Evolutionary conservation across 1,284 basidiomycete genomes (phyloP).

Genomic region (Rhizoctonia solani): DNA sequence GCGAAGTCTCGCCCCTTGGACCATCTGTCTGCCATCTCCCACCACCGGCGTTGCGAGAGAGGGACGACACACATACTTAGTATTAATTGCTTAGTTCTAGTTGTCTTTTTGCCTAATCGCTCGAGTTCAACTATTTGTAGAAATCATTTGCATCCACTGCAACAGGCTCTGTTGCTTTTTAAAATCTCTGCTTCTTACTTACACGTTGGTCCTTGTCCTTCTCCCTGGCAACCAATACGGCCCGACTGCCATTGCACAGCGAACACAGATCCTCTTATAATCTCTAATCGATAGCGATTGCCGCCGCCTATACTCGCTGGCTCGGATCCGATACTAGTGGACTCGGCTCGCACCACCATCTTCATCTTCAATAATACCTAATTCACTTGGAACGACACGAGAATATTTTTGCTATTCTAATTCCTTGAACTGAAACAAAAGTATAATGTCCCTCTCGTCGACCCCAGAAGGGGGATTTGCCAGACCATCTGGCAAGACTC

Average conservation of each 20-base stretch:
- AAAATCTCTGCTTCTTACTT: slow-evolving; percentile 22
- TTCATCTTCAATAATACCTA: slow-evolving; percentile 26
- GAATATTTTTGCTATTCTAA: slow-evolving; percentile 9
- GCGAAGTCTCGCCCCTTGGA: slow-evolving; percentile 22
- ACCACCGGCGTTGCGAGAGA: slow-evolving; percentile 31
- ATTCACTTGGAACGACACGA: slow-evolving; percentile 12
- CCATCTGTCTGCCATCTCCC: slow-evolving; percentile 21
- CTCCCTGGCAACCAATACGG: slow-evolving; percentile 30
- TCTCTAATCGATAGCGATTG: slow-evolving; percentile 5
- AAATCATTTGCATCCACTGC: slow-evolving; percentile 32
- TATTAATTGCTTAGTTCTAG: slow-evolving; percentile 34
- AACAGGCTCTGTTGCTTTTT: slow-evolving; percentile 25
- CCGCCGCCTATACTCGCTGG: slow-evolving; percentile 15
- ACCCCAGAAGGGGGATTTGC: slow-evolving; percentile 60
- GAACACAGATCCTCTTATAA: slow-evolving; percentile 14
- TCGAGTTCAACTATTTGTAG: slow-evolving; percentile 33
- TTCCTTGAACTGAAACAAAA: slow-evolving; percentile 28
- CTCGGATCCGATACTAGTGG: background rate
- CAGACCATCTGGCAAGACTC: slow-evolving; percentile 82
- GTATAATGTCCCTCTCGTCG: slow-evolving; percentile 34
- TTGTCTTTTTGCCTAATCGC: slow-evolving; percentile 33
- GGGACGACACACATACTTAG: slow-evolving; percentile 34
- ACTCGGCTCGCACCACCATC: slow-evolving; percentile 20
- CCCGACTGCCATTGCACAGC: background rate
- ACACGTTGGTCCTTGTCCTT: slow-evolving; percentile 1